These are phyloP conservation scores for Aspergillus hortae DNA, from an alignment of 2,329 filamentous ascomycete species.

Conservation along the genomic window DNA sequence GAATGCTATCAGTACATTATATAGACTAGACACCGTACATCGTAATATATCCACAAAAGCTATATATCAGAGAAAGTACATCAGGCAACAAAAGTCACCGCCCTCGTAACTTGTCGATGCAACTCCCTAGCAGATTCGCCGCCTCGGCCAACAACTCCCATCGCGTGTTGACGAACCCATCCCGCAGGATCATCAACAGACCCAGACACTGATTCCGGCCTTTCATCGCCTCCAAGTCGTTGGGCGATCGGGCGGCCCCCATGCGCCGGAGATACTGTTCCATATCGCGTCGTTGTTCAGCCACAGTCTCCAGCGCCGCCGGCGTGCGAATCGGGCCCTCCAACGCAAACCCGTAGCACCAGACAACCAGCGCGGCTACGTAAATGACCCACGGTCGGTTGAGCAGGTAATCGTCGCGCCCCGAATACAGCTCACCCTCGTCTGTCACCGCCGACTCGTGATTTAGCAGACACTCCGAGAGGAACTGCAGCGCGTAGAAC, in stretches of 20 bases:
- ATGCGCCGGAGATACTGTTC: constrained; percentile 70
- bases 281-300: constrained; percentile 74
- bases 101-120: constrained; percentile 60
- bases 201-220: constrained; percentile 82
- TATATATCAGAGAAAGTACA: neutral
- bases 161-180: constrained; percentile 75
- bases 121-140: constrained; percentile 73
- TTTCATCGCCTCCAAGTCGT: constrained; percentile 68
- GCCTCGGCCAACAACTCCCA: constrained; percentile 94
- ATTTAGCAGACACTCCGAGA: constrained; percentile 70
- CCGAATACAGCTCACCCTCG: constrained; percentile 59
- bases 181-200: constrained; percentile 74
- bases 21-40: too few species aligned
- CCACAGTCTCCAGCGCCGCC: constrained; percentile 54
- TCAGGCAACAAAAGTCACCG: neutral
- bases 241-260: constrained; percentile 68
- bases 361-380: constrained; percentile 86
- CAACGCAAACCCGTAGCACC: constrained; percentile 89
- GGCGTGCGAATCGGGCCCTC: constrained; percentile 67
- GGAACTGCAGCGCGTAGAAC: constrained; percentile 86
- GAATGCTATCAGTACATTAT: neutral
- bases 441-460: constrained; percentile 37
- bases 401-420: constrained; percentile 81
- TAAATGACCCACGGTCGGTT: constrained; percentile 96
- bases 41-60: too few species aligned